phyloP scores from a whole-genome alignment of 345 rosid species.

The Citrus sp. region DNA sequence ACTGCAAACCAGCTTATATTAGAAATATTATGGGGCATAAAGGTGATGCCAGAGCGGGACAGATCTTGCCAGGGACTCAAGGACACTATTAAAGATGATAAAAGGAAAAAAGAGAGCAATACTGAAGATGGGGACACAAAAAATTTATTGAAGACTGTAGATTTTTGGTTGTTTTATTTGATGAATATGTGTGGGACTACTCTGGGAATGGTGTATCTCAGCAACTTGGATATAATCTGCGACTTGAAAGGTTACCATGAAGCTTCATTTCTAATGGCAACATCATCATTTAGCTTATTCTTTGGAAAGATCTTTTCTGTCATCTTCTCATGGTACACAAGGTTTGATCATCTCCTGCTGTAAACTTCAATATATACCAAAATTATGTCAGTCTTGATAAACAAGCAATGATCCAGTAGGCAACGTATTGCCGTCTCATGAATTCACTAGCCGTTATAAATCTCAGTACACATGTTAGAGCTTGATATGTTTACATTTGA shows the following conservation, averaged over 20 bases:
- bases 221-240: conserved; percentile 36
- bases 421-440: too few species aligned
- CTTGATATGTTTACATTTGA: neutral
- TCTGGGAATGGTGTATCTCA: conserved; percentile 32
- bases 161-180: conserved; percentile 36
- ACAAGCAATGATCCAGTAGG: too few species aligned
- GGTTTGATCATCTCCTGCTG: conserved; percentile 7
- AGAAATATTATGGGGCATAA: neutral
- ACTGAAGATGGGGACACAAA: neutral
- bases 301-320: conserved; percentile 25
- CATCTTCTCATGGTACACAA: conserved; percentile 19
- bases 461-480: too few species aligned
- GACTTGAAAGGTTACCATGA: conserved; percentile 22
- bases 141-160: conserved; percentile 10
- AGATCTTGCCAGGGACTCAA: neutral
- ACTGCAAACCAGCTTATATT: neutral
- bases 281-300: conserved; percentile 32
- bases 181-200: conserved; percentile 33
- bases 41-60: neutral
- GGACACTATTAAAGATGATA: neutral
- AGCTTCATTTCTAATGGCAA: conserved; percentile 21
- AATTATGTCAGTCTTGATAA: too few species aligned
- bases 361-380: too few species aligned
- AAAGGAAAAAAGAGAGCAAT: neutral
- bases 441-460: too few species aligned